A percentile compares a stretch with the other conserved stretches of the same genome.
These are phyloP conservation scores for Harrya chromipes DNA, from an alignment of 768 basidiomycete species.

Conservation along the genomic window DNA sequence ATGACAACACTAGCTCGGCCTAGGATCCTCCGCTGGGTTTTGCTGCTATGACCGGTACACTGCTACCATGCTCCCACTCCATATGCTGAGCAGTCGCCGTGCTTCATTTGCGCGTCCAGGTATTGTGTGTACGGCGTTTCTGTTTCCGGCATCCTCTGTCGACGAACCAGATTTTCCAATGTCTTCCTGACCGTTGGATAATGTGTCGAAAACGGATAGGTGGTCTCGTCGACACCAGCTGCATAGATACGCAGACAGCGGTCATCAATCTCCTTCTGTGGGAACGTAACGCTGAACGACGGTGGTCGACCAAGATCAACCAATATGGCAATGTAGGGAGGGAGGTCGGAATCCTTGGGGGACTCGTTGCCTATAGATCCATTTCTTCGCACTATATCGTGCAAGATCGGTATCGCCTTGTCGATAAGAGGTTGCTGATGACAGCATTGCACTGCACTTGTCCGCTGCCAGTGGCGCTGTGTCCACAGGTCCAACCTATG, in stretches of 20 bases:
- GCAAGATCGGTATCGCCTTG: slow-evolving; percentile 13
- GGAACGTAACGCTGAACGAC: slow-evolving; percentile 2
- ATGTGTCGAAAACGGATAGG: slow-evolving; percentile 6
- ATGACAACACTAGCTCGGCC: too few species aligned
- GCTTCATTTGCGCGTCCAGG: slow-evolving; percentile 1
- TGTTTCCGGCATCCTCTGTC: not conserved
- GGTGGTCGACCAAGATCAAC: slow-evolving; percentile 4
- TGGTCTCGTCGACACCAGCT: not conserved
- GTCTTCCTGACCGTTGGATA: not conserved
- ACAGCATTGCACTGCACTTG: slow-evolving; percentile 18
- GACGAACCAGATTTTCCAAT: not conserved
- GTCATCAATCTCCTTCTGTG: not conserved
- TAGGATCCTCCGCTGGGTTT: too few species aligned
- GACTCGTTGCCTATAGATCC: not conserved
- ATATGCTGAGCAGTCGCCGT: not conserved
- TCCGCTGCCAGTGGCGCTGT: slow-evolving; percentile 7
- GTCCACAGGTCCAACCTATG: not conserved
- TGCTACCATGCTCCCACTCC: slow-evolving; percentile 8
- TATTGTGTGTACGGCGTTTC: not conserved
- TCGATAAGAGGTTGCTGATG: slow-evolving; percentile 9
- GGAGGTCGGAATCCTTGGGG: not conserved
- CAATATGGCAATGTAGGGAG: slow-evolving; percentile 10
- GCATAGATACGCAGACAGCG: slow-evolving; percentile 9
- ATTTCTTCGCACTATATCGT: not conserved
- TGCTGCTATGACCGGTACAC: too few species aligned